phyloP scores from a whole-genome alignment of 164 flowering plant species.

The Sextonia rubra region DNA sequence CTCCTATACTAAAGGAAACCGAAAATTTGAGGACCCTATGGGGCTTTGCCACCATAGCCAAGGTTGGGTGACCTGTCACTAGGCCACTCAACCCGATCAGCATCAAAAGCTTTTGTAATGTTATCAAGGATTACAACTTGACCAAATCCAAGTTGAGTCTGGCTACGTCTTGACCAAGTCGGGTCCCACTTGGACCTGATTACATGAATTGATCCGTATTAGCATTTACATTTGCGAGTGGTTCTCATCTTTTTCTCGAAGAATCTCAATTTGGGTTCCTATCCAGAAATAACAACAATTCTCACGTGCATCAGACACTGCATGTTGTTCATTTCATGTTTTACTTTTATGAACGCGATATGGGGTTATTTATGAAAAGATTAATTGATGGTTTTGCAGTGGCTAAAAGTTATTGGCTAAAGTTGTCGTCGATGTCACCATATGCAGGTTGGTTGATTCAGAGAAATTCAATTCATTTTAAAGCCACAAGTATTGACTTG shows the following conservation, averaged over 20 bases:
- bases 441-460: slow-evolving; percentile 66
- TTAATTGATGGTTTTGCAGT: slow-evolving; percentile 40
- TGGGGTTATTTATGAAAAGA: not conserved
- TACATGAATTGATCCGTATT: no score
- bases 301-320: slow-evolving; percentile 94
- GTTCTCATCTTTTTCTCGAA: slow-evolving; percentile 47
- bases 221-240: no score
- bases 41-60: no score
- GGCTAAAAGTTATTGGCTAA: slow-evolving; percentile 97
- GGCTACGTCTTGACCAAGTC: no score
- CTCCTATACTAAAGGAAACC: not conserved
- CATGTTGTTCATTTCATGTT: slow-evolving; percentile 19
- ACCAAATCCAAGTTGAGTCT: no score
- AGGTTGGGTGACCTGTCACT: no score
- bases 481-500: no score
- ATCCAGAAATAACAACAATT: slow-evolving; percentile 94
- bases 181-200: no score
- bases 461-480: not conserved
- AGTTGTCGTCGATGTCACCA: slow-evolving; percentile 84
- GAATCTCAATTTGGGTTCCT: slow-evolving; percentile 59
- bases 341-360: not conserved
- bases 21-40: not conserved
- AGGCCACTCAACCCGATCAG: no score
- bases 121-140: no score
- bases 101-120: no score